Conservation (phyloP, 345 rosid species). For the Anastatica hierochuntica region DNA sequence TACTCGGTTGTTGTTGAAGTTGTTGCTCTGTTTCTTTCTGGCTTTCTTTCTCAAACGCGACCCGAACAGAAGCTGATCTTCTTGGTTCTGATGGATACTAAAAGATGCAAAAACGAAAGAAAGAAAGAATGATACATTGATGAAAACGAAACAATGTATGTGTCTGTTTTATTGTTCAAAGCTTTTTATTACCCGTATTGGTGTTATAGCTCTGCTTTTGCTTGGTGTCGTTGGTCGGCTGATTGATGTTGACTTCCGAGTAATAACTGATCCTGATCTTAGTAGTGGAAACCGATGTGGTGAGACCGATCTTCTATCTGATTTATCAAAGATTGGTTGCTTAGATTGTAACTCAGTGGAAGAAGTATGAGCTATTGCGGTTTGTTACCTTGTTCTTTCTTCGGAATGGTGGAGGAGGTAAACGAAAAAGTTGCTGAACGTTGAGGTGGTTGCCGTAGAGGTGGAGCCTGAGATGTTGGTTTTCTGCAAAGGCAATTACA, state of each 20-base stretch:
- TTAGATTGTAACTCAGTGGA: no score
- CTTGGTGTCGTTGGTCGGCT: conserved; percentile 64
- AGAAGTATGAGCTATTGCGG: not conserved
- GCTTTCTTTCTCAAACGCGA: conserved; percentile 46
- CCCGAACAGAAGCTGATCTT: conserved; percentile 62
- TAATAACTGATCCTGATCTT: conserved; percentile 60
- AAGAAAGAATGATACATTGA: not conserved
- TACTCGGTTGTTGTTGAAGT: conserved; percentile 48
- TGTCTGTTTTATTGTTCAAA: no score
- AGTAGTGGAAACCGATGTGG: conserved; percentile 73
- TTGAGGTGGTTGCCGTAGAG: conserved; percentile 54
- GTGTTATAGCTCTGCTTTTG: conserved; percentile 54
- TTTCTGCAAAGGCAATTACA: conserved; percentile 34
- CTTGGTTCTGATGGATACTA: conserved; percentile 85
- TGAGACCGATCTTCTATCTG: conserved; percentile 67
- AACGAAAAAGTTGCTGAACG: conserved; percentile 70
- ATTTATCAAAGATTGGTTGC: no score
- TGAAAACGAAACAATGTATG: not conserved
- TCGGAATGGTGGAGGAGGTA: conserved; percentile 47
- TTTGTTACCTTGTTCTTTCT: conserved; percentile 49
- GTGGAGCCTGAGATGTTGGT: conserved; percentile 59
- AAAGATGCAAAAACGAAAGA: not conserved
- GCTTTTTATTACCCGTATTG: conserved; percentile 53
- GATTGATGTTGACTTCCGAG: conserved; percentile 42
- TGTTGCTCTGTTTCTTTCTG: conserved; percentile 38